These are phyloP conservation scores for Geoglossum glabrum DNA, from an alignment of 495 filamentous ascomycete species.

Conservation along the genomic window DNA sequence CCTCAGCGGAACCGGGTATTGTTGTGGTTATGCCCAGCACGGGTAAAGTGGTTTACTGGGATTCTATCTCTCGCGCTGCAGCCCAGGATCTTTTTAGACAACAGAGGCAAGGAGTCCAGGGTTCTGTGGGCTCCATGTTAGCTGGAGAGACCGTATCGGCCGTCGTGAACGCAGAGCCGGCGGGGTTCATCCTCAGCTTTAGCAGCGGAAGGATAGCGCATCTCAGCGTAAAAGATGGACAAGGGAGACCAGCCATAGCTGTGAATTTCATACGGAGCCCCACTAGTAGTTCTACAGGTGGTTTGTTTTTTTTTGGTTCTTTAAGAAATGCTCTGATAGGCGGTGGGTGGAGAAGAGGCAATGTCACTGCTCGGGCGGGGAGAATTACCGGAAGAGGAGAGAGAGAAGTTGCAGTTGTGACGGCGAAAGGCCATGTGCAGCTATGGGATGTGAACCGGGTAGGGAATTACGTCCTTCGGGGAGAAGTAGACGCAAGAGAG, in stretches of 20 bases:
- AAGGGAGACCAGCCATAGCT: constrained; percentile 62
- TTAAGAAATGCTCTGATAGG: constrained; percentile 46
- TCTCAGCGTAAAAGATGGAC: constrained; percentile 60
- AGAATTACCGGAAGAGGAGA: constrained; percentile 54
- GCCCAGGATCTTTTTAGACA: constrained; percentile 56
- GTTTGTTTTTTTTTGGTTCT: constrained; percentile 63
- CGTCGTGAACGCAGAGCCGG: constrained; percentile 62
- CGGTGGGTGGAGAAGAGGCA: constrained; percentile 44
- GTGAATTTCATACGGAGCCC: constrained; percentile 50
- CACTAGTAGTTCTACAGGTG: constrained; percentile 26
- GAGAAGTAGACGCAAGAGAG: constrained; percentile 29
- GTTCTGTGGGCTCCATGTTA: constrained; percentile 45
- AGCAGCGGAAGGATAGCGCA: constrained; percentile 74
- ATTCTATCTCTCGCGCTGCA: constrained; percentile 68
- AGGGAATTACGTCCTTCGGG: constrained; percentile 38
- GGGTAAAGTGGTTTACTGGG: constrained; percentile 85
- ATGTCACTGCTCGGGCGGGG: constrained; percentile 55
- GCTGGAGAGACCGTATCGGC: constrained; percentile 60
- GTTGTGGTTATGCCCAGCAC: constrained; percentile 63
- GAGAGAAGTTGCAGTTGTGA: constrained; percentile 60
- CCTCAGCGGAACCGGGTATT: constrained; percentile 58
- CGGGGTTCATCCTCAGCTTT: constrained; percentile 65
- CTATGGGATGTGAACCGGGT: constrained; percentile 76
- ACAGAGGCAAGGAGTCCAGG: constrained; percentile 57
- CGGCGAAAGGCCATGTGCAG: constrained; percentile 51